Percentiles rank a stretch among this genome's conserved stretches.
These are phyloP conservation scores for Diaporthe sp. DNA, from an alignment of 2,329 filamentous ascomycete species.

Conservation along the genomic window DNA sequence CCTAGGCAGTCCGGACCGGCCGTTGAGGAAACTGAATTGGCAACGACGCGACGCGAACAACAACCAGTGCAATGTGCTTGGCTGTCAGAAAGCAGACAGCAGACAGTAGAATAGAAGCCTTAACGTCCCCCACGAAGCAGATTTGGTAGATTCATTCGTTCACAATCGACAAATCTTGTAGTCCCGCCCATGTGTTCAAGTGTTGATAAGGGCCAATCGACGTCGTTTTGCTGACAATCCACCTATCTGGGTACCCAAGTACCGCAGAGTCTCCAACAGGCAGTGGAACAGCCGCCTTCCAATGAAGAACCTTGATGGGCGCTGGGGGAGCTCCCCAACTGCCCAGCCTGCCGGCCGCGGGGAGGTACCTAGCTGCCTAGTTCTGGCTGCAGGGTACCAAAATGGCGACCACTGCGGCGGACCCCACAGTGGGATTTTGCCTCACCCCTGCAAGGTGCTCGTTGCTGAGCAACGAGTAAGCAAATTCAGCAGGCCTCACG, in stretches of 20 bases:
- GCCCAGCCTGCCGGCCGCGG: neutral
- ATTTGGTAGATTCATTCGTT: neutral
- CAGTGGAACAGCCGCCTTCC: neutral
- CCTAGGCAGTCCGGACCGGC: conserved; percentile 11
- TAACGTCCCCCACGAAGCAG: neutral
- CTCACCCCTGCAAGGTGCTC: neutral
- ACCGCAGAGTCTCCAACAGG: neutral
- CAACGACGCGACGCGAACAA: neutral
- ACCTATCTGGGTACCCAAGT: neutral
- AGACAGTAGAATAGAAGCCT: neutral
- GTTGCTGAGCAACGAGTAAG: conserved; percentile 40
- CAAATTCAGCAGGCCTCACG: conserved; percentile 15
- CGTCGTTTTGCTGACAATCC: neutral
- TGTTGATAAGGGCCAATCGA: conserved; percentile 16
- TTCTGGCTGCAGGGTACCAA: conserved; percentile 7
- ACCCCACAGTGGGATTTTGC: conserved; percentile 9
- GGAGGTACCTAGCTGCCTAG: neutral
- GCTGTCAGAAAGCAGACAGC: neutral
- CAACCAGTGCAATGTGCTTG: neutral
- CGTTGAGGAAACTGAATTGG: neutral
- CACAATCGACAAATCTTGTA: neutral
- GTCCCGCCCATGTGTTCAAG: conserved; percentile 4
- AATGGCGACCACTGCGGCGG: neutral
- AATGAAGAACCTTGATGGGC: neutral
- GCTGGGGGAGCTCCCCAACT: neutral